phyloP scores from a whole-genome alignment of 2,329 filamentous ascomycete genomes.

The Fusarium algeriense region DNA sequence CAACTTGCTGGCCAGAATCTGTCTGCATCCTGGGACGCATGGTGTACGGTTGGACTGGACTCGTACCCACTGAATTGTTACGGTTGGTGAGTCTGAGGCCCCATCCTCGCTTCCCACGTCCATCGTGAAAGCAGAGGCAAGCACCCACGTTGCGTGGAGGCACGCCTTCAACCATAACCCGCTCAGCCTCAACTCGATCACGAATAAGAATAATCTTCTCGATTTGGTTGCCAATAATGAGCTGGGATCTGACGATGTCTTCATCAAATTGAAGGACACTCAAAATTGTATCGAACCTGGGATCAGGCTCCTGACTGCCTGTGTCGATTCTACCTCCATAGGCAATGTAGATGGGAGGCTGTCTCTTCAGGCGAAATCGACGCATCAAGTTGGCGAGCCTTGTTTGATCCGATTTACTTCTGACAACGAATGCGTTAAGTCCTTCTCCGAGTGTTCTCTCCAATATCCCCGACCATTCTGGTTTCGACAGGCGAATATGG shows the following conservation, averaged over 20 bases:
- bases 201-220: slow-evolving; percentile 87
- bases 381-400: slow-evolving; percentile 75
- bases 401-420: slow-evolving; percentile 79
- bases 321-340: slow-evolving; percentile 54
- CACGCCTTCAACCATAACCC: slow-evolving; percentile 73
- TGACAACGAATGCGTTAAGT: slow-evolving; percentile 85
- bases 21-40: slow-evolving; percentile 81
- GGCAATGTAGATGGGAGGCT: slow-evolving; percentile 56
- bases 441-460: slow-evolving; percentile 79
- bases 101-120: slow-evolving; percentile 63
- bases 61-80: slow-evolving; percentile 57
- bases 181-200: slow-evolving; percentile 73
- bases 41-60: slow-evolving; percentile 59
- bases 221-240: slow-evolving; percentile 85
- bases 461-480: slow-evolving; percentile 85
- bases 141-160: slow-evolving; percentile 77
- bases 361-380: slow-evolving; percentile 64
- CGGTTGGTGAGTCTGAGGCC: slow-evolving; percentile 69
- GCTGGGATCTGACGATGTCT: slow-evolving; percentile 79
- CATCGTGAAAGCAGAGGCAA: slow-evolving; percentile 77
- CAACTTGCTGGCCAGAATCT: slow-evolving; percentile 76
- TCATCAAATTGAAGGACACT: slow-evolving; percentile 86
- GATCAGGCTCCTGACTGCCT: slow-evolving; percentile 74
- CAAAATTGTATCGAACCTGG: slow-evolving; percentile 80
- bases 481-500: slow-evolving; percentile 80